Evolutionary conservation across 768 basidiomycete genomes (phyloP).

Genomic region (Kwoniella sp.): DNA sequence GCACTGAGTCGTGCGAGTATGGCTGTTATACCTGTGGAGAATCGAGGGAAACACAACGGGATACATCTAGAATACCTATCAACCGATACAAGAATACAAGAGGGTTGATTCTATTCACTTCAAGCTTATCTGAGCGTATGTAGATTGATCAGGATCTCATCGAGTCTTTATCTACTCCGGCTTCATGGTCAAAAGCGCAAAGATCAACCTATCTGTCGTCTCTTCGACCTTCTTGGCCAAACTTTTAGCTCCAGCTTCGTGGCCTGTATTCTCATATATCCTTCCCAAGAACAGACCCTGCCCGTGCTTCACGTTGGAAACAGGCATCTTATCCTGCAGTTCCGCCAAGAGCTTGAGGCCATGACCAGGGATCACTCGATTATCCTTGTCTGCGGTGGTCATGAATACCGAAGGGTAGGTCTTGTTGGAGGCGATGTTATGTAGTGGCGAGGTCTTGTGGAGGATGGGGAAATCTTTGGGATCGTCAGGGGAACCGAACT

Average conservation of each 20-base stretch:
- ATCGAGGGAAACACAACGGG: too few relatives aligned
- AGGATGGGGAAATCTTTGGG: slow-evolving; percentile 16
- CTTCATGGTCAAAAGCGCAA: slow-evolving; percentile 15
- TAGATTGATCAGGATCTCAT: too few relatives aligned
- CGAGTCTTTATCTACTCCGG: background rate
- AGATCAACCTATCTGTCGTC: slow-evolving; percentile 21
- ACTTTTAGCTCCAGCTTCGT: slow-evolving; percentile 16
- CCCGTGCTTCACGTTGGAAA: background rate
- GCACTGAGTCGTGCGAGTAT: too few relatives aligned
- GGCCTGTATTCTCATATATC: slow-evolving; percentile 22
- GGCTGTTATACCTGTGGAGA: too few relatives aligned
- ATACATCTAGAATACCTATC: too few relatives aligned
- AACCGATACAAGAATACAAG: too few relatives aligned
- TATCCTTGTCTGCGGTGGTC: slow-evolving; percentile 22
- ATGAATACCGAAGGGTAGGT: slow-evolving; percentile 20
- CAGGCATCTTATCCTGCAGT: slow-evolving; percentile 9
- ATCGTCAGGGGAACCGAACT: slow-evolving; percentile 22
- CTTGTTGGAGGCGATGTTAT: slow-evolving; percentile 10
- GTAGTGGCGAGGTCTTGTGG: slow-evolving; percentile 10
- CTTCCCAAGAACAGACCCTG: slow-evolving; percentile 7
- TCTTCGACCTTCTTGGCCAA: slow-evolving; percentile 26
- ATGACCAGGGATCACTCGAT: slow-evolving; percentile 21
- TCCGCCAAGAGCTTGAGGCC: slow-evolving; percentile 21
- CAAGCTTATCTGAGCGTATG: too few relatives aligned
- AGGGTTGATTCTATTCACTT: too few relatives aligned